A percentile compares a stretch with the other conserved stretches of the same genome.
phyloP scores from a whole-genome alignment of 139 green algal genomes.

The Ettlia oleoabundans region DNA sequence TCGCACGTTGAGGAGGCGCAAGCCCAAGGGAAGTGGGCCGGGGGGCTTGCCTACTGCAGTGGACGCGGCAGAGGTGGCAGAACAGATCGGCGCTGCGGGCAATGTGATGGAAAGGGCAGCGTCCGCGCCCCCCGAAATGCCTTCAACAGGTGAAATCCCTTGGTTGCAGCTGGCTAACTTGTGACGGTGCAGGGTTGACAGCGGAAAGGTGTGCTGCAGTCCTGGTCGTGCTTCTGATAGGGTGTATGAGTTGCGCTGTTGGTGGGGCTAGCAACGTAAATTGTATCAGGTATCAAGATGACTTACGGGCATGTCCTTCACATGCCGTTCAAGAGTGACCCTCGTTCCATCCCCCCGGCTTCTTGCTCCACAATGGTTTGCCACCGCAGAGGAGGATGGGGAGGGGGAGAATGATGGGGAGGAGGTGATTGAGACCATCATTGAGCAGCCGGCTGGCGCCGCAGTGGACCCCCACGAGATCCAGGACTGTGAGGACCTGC shows the following conservation, averaged over 20 bases:
- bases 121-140: not conserved
- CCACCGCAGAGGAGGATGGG: not conserved
- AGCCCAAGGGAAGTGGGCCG: not conserved
- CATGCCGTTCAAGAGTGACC: no score
- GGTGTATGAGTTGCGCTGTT: no score
- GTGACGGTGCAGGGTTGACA: not conserved
- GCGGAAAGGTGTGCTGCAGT: not conserved
- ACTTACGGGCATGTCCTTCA: no score
- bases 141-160: not conserved
- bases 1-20: not conserved
- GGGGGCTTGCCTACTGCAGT: not conserved
- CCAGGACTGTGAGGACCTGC: constrained; percentile 46
- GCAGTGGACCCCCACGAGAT: constrained; percentile 46
- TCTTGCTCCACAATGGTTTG: no score
- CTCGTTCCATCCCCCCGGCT: not conserved
- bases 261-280: no score
- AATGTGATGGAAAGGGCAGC: not conserved
- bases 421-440: constrained; percentile 17
- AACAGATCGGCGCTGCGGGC: not conserved
- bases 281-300: no score
- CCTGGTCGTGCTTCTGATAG: not conserved
- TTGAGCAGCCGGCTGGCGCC: not conserved
- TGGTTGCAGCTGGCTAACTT: not conserved
- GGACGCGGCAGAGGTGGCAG: not conserved
- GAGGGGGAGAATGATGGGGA: not conserved